phyloP scores from a whole-genome alignment of 1,139 yeast genomes.

The Scheffersomyces cryptocercus region DNA sequence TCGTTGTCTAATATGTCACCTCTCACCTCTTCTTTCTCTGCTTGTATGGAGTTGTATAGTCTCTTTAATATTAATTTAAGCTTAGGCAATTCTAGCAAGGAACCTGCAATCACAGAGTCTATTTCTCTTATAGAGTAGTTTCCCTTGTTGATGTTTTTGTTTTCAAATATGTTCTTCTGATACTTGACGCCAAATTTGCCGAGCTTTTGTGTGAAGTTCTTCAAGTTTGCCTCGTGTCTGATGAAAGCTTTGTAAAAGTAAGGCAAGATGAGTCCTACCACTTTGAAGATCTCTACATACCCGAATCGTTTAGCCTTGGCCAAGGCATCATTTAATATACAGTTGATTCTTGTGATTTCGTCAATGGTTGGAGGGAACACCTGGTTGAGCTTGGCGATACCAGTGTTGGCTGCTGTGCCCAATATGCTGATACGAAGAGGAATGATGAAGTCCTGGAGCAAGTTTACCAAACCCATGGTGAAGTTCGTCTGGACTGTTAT shows the following conservation, averaged over 20 bases:
- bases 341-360: constrained; percentile 85
- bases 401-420: constrained; percentile 46
- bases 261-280: constrained; percentile 78
- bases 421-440: constrained; percentile 75
- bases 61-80: constrained; percentile 68
- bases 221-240: constrained; percentile 81
- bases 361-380: constrained; percentile 94
- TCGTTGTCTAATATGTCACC: constrained; percentile 12
- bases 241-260: constrained; percentile 90
- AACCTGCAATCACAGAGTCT: constrained; percentile 69
- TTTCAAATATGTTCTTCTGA: constrained; percentile 42
- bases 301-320: constrained; percentile 69
- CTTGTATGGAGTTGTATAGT: constrained; percentile 31
- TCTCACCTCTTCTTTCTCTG: constrained; percentile 19
- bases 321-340: constrained; percentile 76
- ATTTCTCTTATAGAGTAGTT: constrained; percentile 58
- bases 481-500: constrained; percentile 69
- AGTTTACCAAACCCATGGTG: constrained; percentile 68
- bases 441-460: constrained; percentile 75
- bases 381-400: constrained; percentile 65
- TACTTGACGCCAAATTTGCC: constrained; percentile 50
- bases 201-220: constrained; percentile 37
- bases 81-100: constrained; percentile 65
- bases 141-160: constrained; percentile 30
- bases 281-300: constrained; percentile 69